Conservation (phyloP, 73 alveolate genomes). For the Paramecium primaurelia region DNA sequence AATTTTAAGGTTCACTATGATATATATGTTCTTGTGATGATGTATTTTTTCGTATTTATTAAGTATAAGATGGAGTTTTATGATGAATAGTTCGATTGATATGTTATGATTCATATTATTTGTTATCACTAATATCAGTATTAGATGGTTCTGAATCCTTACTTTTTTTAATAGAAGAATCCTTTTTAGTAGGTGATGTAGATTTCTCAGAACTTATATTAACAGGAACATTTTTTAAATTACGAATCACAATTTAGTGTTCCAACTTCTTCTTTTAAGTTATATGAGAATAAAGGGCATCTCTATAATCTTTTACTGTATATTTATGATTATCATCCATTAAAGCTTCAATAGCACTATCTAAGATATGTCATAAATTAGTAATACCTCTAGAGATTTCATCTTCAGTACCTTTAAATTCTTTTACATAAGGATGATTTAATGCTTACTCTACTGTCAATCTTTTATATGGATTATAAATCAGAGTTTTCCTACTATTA, state of each 20-base stretch:
- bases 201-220: constrained; percentile 43
- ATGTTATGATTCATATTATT: neutral
- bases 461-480: constrained; percentile 80
- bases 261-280: neutral
- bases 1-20: neutral
- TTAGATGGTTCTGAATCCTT: constrained; percentile 40
- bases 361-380: neutral
- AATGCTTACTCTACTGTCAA: constrained; percentile 70
- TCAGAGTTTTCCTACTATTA: constrained; percentile 46
- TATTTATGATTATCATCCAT: constrained; percentile 42
- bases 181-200: constrained; percentile 31
- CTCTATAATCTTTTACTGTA: neutral
- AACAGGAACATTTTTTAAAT: neutral
- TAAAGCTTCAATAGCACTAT: neutral
- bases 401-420: constrained; percentile 27
- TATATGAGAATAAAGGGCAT: neutral
- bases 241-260: neutral
- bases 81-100: neutral
- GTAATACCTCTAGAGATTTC: neutral
- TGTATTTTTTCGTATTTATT: neutral
- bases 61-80: neutral
- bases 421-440: constrained; percentile 43
- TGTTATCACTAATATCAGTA: constrained; percentile 38
- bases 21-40: neutral
- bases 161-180: neutral